These are phyloP conservation scores for Paramecium primaurelia DNA, from an alignment of 73 alveolate genomes.

Conservation along the genomic window DNA sequence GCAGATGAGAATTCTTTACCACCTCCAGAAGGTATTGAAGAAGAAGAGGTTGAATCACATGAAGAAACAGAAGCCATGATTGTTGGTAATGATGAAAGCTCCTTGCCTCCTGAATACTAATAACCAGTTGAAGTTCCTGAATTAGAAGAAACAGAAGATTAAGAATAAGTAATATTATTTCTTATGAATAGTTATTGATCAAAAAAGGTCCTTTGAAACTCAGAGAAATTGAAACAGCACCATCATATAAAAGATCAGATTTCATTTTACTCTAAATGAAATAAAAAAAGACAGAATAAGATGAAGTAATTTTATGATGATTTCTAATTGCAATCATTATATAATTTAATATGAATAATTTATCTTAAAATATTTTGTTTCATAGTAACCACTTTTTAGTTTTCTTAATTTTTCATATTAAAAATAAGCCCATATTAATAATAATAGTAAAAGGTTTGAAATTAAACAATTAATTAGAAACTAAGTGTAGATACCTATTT, in stretches of 20 bases:
- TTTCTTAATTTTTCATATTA: background rate
- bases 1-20: background rate
- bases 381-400: background rate
- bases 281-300: background rate
- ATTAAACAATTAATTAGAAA: background rate
- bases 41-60: background rate
- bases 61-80: background rate
- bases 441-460: background rate
- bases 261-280: constrained; percentile 25
- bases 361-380: background rate
- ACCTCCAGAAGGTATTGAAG: background rate
- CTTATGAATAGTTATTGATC: background rate
- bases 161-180: background rate
- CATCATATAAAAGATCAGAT: constrained; percentile 21
- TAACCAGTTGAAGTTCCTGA: background rate
- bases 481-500: background rate
- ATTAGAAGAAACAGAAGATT: constrained; percentile 23
- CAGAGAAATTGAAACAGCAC: constrained; percentile 3
- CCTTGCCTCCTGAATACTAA: background rate
- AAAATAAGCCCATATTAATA: too few relatives aligned
- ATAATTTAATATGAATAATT: background rate
- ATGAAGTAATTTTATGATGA: constrained; percentile 24
- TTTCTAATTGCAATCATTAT: background rate
- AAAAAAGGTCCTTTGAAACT: constrained; percentile 18
- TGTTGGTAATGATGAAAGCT: background rate